These are phyloP conservation scores for Sutorius australiensis DNA, from an alignment of 768 basidiomycete genomes.

Conservation along the genomic window DNA sequence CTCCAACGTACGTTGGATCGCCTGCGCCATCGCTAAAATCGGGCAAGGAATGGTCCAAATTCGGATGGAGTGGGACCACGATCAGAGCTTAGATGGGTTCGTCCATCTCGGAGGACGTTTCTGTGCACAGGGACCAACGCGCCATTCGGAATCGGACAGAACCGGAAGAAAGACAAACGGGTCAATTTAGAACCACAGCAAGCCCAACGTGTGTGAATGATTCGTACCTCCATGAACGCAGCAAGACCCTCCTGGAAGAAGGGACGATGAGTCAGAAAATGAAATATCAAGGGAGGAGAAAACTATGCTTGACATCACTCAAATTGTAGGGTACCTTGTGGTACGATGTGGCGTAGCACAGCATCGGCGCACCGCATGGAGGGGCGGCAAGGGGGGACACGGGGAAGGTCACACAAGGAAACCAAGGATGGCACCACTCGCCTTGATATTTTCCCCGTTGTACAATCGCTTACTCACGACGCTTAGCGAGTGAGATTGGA, in stretches of 20 bases:
- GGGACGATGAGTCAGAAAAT: constrained; percentile 15
- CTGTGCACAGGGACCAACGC: neutral
- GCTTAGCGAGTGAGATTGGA: constrained; percentile 43
- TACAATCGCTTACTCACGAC: constrained; percentile 51
- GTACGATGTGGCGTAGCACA: neutral
- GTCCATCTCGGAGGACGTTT: constrained; percentile 20
- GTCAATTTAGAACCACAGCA: neutral
- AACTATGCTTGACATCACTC: constrained; percentile 1
- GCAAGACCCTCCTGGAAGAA: constrained; percentile 58
- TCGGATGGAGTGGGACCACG: neutral
- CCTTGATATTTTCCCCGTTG: constrained; percentile 67
- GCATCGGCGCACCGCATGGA: neutral
- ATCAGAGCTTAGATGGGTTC: constrained; percentile 21
- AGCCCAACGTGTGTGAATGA: constrained; percentile 6
- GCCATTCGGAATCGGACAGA: neutral
- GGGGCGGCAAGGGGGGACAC: neutral
- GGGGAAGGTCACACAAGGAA: neutral
- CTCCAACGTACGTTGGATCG: neutral
- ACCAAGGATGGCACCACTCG: constrained; percentile 23
- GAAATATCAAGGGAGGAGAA: neutral
- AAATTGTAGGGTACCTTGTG: neutral
- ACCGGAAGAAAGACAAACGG: constrained; percentile 1
- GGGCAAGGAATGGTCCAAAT: neutral
- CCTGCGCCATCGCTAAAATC: neutral
- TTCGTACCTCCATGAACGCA: constrained; percentile 50